Conservation (phyloP, 2,329 filamentous ascomycete genomes). For the Aurifilum marmelostoma region DNA sequence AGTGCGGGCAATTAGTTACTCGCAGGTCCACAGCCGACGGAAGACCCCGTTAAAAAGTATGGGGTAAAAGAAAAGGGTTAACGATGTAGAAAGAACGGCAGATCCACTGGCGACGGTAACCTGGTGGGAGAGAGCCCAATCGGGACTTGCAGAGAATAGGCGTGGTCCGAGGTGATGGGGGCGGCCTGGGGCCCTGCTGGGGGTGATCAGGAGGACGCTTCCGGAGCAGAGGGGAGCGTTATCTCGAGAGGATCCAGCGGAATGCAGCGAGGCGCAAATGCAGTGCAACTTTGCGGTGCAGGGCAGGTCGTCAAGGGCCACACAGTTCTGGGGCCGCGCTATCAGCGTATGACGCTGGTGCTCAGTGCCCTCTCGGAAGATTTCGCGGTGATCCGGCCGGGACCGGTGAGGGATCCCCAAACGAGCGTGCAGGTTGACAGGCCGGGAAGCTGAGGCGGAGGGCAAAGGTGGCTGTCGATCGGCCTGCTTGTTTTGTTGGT, state of each 20-base stretch:
- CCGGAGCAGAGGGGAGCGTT: background rate
- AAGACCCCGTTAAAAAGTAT: slow-evolving; percentile 12
- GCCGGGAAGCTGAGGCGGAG: background rate
- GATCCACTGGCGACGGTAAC: slow-evolving; percentile 8
- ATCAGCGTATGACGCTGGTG: slow-evolving; percentile 2
- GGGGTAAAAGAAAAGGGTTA: slow-evolving; percentile 13
- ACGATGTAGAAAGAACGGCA: background rate
- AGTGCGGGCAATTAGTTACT: background rate
- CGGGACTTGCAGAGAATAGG: slow-evolving; percentile 23
- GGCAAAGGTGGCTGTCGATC: background rate
- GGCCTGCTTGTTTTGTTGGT: background rate
- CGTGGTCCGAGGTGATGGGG: slow-evolving; percentile 19
- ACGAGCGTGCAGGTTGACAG: slow-evolving; percentile 9
- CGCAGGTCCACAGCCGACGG: slow-evolving; percentile 1
- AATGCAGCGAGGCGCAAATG: background rate
- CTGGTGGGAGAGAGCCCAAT: slow-evolving; percentile 19
- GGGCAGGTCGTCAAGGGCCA: background rate
- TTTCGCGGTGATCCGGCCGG: slow-evolving; percentile 13
- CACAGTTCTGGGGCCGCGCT: background rate
- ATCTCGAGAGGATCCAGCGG: background rate
- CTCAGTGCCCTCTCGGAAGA: slow-evolving; percentile 6
- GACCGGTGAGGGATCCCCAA: slow-evolving; percentile 13
- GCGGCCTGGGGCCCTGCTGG: slow-evolving; percentile 4
- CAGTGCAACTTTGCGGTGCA: background rate
- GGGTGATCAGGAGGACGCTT: background rate